Evolutionary conservation across 2,329 filamentous ascomycete species (phyloP).

Genomic region (Claviceps maximensis): DNA sequence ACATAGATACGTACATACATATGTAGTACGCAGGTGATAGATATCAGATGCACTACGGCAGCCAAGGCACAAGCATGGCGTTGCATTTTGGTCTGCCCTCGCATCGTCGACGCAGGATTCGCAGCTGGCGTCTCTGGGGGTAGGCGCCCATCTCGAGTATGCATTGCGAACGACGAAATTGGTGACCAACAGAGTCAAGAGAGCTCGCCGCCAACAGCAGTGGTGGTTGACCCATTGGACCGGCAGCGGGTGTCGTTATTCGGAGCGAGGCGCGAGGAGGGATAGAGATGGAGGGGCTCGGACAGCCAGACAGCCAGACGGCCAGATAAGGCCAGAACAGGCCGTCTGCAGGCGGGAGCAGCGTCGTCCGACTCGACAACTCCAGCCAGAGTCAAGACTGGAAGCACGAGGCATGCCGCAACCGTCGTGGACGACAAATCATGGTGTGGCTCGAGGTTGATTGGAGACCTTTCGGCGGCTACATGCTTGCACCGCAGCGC

Average conservation of each 20-base stretch:
- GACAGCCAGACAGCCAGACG: too few relatives aligned
- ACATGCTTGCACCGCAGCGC: constrained; percentile 19
- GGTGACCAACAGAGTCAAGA: background rate
- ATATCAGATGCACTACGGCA: background rate
- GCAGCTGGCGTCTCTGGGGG: background rate
- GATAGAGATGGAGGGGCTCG: too few relatives aligned
- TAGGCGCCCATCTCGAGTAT: background rate
- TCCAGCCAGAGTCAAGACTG: too few relatives aligned
- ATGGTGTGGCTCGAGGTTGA: constrained; percentile 11
- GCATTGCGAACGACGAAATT: background rate
- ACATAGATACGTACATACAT: too few relatives aligned
- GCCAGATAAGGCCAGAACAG: background rate
- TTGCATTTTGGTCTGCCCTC: constrained; percentile 1
- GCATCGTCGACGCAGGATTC: background rate
- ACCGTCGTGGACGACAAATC: background rate
- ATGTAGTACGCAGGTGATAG: background rate
- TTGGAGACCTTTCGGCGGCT: constrained; percentile 26
- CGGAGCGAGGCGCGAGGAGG: background rate
- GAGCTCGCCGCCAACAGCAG: background rate
- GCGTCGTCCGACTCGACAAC: too few relatives aligned
- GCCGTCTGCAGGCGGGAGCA: too few relatives aligned
- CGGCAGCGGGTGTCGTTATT: background rate
- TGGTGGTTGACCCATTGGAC: background rate
- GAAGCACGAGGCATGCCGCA: background rate
- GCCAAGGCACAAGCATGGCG: background rate